Percentiles rank a stretch among this genome's conserved stretches.
Conservation (phyloP, 2,329 filamentous ascomycete species). For the Didymella exigua region DNA sequence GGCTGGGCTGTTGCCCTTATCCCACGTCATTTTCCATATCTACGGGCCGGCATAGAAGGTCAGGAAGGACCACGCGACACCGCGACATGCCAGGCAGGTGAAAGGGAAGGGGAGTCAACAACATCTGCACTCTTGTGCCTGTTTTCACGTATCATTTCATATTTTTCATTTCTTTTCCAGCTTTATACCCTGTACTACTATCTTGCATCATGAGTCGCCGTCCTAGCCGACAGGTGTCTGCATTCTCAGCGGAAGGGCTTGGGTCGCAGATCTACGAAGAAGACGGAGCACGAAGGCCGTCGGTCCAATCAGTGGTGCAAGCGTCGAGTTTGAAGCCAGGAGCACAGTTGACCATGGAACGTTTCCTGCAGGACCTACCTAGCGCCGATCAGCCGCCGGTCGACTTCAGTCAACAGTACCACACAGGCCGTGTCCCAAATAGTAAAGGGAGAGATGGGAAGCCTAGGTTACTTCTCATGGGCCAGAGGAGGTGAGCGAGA, state of each 20-base stretch:
- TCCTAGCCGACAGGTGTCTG: constrained; percentile 15
- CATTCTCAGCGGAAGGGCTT: constrained; percentile 16
- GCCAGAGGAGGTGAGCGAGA: constrained; percentile 77
- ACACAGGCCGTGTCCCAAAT: constrained; percentile 53
- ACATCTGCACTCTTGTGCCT: constrained; percentile 9
- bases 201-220: constrained; percentile 15
- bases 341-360: constrained; percentile 51
- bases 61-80: constrained; percentile 5
- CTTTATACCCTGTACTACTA: constrained; percentile 43
- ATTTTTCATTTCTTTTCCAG: constrained; percentile 5
- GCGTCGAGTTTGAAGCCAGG: constrained; percentile 45
- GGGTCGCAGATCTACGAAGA: constrained; percentile 12
- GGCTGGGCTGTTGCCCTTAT: constrained; percentile 3
- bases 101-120: constrained; percentile 3
- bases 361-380: constrained; percentile 51
- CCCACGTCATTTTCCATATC: constrained; percentile 8
- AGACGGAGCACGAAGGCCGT: constrained; percentile 25
- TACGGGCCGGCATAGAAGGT: constrained; percentile 1
- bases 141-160: constrained; percentile 1
- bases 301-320: constrained; percentile 18
- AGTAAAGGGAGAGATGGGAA: constrained; percentile 66
- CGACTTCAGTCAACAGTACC: constrained; percentile 48
- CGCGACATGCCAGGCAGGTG: constrained; percentile 12
- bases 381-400: constrained; percentile 48
- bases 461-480: constrained; percentile 90